Conservation (phyloP, 768 basidiomycete genomes). For the Chalciporus pseudorubinellus region DNA sequence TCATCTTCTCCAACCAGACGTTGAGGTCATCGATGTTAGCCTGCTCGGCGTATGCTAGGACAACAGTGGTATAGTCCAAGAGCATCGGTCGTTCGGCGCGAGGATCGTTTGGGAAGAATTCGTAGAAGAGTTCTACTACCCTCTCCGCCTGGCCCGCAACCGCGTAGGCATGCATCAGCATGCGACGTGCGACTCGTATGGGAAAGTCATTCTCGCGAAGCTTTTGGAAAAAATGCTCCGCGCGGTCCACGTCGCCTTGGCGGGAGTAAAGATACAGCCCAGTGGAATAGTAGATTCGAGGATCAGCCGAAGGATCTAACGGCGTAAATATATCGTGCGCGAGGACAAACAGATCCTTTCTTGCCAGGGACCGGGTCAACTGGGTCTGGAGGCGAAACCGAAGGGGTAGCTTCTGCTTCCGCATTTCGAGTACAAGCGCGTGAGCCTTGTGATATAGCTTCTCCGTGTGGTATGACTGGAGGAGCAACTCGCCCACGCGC, state of each 20-base stretch:
- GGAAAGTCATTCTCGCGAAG: slow-evolving; percentile 33
- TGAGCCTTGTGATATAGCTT: slow-evolving; percentile 37
- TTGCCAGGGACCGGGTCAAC: slow-evolving; percentile 45
- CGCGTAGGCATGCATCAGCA: slow-evolving; percentile 58
- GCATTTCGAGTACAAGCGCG: slow-evolving; percentile 42
- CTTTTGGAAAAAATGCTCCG: slow-evolving; percentile 42
- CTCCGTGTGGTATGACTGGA: slow-evolving; percentile 37
- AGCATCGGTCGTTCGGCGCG: slow-evolving; percentile 40
- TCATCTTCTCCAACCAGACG: slow-evolving; percentile 53
- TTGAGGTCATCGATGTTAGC: slow-evolving; percentile 50
- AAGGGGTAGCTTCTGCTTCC: slow-evolving; percentile 33
- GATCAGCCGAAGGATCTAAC: slow-evolving; percentile 22
- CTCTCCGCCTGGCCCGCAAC: slow-evolving; percentile 39
- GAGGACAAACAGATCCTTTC: slow-evolving; percentile 34
- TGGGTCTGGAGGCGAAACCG: slow-evolving; percentile 29
- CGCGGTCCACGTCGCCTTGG: slow-evolving; percentile 46
- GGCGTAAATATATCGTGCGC: slow-evolving; percentile 46
- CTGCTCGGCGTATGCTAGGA: slow-evolving; percentile 50
- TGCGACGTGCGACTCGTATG: slow-evolving; percentile 33
- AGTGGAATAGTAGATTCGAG: slow-evolving; percentile 32
- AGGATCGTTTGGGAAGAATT: slow-evolving; percentile 47
- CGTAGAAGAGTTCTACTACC: slow-evolving; percentile 50
- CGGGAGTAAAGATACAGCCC: slow-evolving; percentile 55
- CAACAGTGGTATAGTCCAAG: slow-evolving; percentile 53
- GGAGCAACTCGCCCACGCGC: slow-evolving; percentile 39